Percentiles rank a stretch among this genome's conserved stretches.
Evolutionary conservation across 805 yeast genomes (phyloP).

Genomic region (Saccharomycopsis javanensis): DNA sequence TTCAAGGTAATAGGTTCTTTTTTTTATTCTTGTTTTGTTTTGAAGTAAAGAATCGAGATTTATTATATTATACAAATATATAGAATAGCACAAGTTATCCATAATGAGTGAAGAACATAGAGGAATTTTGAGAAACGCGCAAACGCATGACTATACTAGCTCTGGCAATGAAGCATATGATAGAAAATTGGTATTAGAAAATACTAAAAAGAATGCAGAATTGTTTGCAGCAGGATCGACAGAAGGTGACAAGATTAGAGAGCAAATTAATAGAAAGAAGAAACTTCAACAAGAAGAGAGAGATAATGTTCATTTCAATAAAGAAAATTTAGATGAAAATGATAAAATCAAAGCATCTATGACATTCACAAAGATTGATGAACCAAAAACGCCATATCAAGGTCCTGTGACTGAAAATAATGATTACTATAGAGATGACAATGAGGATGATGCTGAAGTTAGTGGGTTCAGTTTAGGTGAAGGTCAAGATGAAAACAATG

Average conservation of each 20-base stretch:
- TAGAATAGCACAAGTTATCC: neutral
- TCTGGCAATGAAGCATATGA: constrained; percentile 10
- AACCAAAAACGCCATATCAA: constrained; percentile 92
- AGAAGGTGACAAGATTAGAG: constrained; percentile 39
- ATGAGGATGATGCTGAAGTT: constrained; percentile 37
- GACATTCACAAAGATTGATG: constrained; percentile 70
- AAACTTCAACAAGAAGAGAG: constrained; percentile 23
- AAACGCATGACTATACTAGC: constrained; percentile 12
- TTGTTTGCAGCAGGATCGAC: constrained; percentile 27
- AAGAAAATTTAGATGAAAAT: constrained; percentile 54
- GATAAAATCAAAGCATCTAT: constrained; percentile 30
- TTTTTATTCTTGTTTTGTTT: too few species aligned
- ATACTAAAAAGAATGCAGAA: constrained; percentile 68
- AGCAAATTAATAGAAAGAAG: constrained; percentile 34
- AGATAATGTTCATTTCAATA: constrained; percentile 66
- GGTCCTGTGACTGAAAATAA: constrained; percentile 71
- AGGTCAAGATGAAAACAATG: constrained; percentile 35
- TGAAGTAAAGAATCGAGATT: too few species aligned
- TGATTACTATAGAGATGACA: constrained; percentile 67
- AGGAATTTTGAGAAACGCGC: constrained; percentile 18
- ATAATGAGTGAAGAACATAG: constrained; percentile 8
- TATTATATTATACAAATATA: too few species aligned
- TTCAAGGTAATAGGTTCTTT: too few species aligned
- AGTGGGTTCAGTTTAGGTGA: constrained; percentile 49
- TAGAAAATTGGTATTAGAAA: constrained; percentile 66